Percentiles rank a stretch among this genome's conserved stretches.
Evolutionary conservation across 805 yeast species (phyloP).

Genomic region (Pichia sporocuriosa): DNA sequence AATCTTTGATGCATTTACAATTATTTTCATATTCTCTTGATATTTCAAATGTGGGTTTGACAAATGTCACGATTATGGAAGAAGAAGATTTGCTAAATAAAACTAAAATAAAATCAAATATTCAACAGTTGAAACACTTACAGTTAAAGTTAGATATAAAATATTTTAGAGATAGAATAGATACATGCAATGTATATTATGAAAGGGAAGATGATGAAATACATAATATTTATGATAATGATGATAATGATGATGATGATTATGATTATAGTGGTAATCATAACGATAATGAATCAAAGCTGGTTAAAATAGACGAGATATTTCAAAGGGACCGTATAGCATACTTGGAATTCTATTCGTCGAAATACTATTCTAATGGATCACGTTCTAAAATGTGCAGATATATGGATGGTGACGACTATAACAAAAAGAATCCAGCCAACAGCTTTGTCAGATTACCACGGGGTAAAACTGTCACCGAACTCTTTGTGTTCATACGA

Average conservation of each 20-base stretch:
- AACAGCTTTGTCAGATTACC: conserved; percentile 19
- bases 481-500: conserved; percentile 24
- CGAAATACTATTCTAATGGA: conserved; percentile 21
- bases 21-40: conserved; percentile 21
- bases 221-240: background rate
- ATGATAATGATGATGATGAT: background rate
- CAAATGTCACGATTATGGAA: conserved; percentile 2
- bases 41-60: conserved; percentile 14
- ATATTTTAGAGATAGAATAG: background rate
- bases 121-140: no score
- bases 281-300: no score
- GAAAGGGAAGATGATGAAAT: background rate
- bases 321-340: conserved; percentile 3
- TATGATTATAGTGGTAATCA: background rate
- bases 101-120: background rate
- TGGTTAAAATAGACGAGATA: background rate
- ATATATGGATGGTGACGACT: conserved; percentile 20
- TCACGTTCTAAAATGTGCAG: conserved; percentile 17
- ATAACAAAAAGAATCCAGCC: conserved; percentile 17
- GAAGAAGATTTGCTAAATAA: background rate
- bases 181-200: no score
- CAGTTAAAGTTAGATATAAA: background rate
- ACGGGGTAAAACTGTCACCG: conserved; percentile 12
- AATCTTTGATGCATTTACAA: conserved; percentile 27
- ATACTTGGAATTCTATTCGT: conserved; percentile 24